Evolutionary conservation across 257 asterid species (phyloP).

Genomic region (Solanum clarkiae): DNA sequence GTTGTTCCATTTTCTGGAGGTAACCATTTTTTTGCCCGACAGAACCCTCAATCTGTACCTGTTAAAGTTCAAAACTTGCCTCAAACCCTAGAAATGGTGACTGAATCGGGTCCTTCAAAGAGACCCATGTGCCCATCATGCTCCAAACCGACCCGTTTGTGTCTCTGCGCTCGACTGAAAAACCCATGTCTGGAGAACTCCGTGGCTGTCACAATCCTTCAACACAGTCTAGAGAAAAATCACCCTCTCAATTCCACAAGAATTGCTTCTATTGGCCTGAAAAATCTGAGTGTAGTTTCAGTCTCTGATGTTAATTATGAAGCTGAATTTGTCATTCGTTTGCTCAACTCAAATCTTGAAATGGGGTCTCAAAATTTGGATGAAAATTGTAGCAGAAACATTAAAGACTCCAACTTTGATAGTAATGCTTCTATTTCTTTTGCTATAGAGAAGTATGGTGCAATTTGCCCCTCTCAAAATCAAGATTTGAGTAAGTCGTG

Average conservation of each 20-base stretch:
- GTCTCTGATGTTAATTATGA: constrained; percentile 57
- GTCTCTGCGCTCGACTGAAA: constrained; percentile 61
- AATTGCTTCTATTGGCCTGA: constrained; percentile 55
- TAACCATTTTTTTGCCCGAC: constrained; percentile 4
- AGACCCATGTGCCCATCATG: constrained; percentile 67
- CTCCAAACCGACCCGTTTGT: constrained; percentile 52
- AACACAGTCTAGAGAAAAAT: constrained; percentile 61
- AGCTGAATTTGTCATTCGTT: constrained; percentile 37
- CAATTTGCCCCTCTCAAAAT: constrained; percentile 9
- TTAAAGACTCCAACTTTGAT: constrained; percentile 5
- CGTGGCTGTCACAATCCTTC: constrained; percentile 60
- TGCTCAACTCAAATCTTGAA: background rate
- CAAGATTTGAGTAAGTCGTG: constrained; percentile 5
- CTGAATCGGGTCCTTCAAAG: constrained; percentile 31
- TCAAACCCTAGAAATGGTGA: constrained; percentile 30
- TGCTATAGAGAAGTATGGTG: constrained; percentile 40
- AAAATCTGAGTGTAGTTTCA: constrained; percentile 28
- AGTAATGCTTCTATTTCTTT: constrained; percentile 5
- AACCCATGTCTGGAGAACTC: constrained; percentile 44
- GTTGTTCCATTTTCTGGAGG: background rate
- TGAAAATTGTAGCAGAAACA: constrained; percentile 18
- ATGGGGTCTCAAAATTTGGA: background rate
- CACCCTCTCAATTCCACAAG: constrained; percentile 78
- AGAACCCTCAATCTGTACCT: constrained; percentile 8
- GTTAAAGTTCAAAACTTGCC: background rate